Evolutionary conservation across 108 stramenopile genomes (phyloP).

Genomic region (Craspedostauros australis): DNA sequence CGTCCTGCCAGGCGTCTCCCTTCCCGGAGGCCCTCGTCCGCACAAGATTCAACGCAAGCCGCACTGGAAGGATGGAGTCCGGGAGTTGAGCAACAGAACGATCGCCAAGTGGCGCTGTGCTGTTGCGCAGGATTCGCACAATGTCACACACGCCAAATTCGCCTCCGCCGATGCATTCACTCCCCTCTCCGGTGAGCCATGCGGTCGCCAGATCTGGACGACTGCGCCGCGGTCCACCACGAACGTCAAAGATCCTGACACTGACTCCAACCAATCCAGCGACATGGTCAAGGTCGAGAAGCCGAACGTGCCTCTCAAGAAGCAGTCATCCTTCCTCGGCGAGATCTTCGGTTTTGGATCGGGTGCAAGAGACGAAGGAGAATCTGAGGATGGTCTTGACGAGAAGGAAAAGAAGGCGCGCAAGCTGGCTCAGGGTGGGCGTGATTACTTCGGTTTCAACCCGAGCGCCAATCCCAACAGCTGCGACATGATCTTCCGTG

Average conservation of each 20-base stretch:
- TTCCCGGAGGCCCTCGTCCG: constrained; percentile 70
- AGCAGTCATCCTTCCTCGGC: no score
- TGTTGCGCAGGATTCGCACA: constrained; percentile 66
- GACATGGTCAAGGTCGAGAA: no score
- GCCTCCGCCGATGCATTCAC: neutral
- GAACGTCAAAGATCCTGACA: neutral
- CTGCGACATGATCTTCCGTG: constrained; percentile 66
- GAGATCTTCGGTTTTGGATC: no score
- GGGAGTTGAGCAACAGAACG: constrained; percentile 9
- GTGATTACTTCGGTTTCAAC: constrained; percentile 48
- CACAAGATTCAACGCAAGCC: constrained; percentile 64
- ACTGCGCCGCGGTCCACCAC: no score
- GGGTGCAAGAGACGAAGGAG: no score
- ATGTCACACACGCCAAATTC: constrained; percentile 36
- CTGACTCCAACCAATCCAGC: constrained; percentile 2
- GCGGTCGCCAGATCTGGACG: constrained; percentile 76
- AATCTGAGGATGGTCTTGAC: no score
- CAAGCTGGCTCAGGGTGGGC: constrained; percentile 56
- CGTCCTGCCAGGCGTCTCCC: constrained; percentile 47
- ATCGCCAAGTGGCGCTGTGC: constrained; percentile 53
- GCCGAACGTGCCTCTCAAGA: no score
- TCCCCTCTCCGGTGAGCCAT: constrained; percentile 65
- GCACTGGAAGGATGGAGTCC: constrained; percentile 40
- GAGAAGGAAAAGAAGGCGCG: no score
- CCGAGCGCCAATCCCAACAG: constrained; percentile 79